Evolutionary conservation across 305 asterid species (phyloP).

Genomic region (Vinca major): DNA sequence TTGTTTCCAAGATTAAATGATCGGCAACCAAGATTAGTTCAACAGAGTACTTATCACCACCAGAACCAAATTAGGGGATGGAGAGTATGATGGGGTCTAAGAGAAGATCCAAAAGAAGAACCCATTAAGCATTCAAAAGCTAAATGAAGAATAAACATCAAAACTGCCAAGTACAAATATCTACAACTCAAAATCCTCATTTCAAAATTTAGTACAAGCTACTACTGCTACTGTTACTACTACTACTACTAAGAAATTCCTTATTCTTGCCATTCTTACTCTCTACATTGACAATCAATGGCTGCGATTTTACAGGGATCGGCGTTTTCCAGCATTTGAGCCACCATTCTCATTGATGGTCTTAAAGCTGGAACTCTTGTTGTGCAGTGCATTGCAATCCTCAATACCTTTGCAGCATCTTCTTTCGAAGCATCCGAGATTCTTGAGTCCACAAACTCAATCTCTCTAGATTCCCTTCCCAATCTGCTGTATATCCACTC

Average conservation of each 20-base stretch:
- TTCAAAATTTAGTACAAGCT: constrained; percentile 2
- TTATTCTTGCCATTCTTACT: not conserved
- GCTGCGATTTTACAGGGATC: constrained; percentile 24
- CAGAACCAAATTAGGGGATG: too few relatives aligned
- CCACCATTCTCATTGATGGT: constrained; percentile 39
- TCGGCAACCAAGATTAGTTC: too few relatives aligned
- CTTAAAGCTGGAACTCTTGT: constrained; percentile 24
- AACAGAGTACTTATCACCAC: too few relatives aligned
- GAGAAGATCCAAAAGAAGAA: too few relatives aligned
- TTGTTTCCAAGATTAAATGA: too few relatives aligned
- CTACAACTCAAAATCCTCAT: constrained; percentile 3
- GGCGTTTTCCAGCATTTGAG: constrained; percentile 38
- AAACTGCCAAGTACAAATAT: not conserved
- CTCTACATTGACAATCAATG: constrained; percentile 18
- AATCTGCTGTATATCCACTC: constrained; percentile 29
- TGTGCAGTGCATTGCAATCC: constrained; percentile 35
- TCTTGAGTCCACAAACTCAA: constrained; percentile 25
- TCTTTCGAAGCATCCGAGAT: constrained; percentile 20
- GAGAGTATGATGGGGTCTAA: too few relatives aligned
- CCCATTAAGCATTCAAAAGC: not conserved
- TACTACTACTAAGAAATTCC: not conserved
- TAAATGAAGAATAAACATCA: not conserved
- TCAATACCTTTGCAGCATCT: constrained; percentile 31
- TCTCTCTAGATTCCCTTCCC: constrained; percentile 16
- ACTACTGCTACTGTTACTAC: not conserved